Evolutionary conservation across 352 stramenopile genomes (phyloP), one percentile per base, ranked within the genome.

Genomic region (Peronospora farinosa): DNA sequence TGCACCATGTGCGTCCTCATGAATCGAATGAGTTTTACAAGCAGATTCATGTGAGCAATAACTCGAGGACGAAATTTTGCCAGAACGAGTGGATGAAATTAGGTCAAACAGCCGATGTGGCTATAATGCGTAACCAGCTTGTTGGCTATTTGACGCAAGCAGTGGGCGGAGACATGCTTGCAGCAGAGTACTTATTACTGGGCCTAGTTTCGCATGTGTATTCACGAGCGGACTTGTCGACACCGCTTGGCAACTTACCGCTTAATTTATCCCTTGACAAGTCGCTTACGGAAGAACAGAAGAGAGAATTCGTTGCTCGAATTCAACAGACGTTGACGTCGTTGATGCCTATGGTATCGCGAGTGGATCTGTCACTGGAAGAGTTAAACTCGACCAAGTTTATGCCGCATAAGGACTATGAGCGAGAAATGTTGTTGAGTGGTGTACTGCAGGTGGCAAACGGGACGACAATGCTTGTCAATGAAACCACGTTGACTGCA

Each of bases 341-440:
- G 10, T 23, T 92, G 23, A 79, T 92, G 23, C 82, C 82, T 0
- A 77, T 87, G 58, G 52, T 76, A 4, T 41, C 62, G 7, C 40
- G 48, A 0, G 47, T 92, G 8, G 69, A 88, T 50, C 50, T 92
- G 40, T 77, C 75, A 13, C 56, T 92, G n/a, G 43, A 76, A 33
- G 63, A 59, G 11, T 60, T 92, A 7, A 88, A 88, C 38, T 62
- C 60, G 19, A 67, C 62, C 16, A 71, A 68, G 52, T 88, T 86
- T 42, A 69, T 78, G 43, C 82, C 82, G 1, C 56, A 78, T 55
- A 92, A 92, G 57, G 72, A 92, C 41, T 92, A 92, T 43, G 70
- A 86, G 3, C 73, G 67, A 31, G 82, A 89, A 25, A 41, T 72
- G 17, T 59, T 92, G 10, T 28, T 67, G 10, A 55, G 64, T 10